A percentile compares a stretch with the other conserved stretches of the same genome.
Conservation (phyloP, 495 filamentous ascomycete species). For the Aspergillus indologenus region DNA sequence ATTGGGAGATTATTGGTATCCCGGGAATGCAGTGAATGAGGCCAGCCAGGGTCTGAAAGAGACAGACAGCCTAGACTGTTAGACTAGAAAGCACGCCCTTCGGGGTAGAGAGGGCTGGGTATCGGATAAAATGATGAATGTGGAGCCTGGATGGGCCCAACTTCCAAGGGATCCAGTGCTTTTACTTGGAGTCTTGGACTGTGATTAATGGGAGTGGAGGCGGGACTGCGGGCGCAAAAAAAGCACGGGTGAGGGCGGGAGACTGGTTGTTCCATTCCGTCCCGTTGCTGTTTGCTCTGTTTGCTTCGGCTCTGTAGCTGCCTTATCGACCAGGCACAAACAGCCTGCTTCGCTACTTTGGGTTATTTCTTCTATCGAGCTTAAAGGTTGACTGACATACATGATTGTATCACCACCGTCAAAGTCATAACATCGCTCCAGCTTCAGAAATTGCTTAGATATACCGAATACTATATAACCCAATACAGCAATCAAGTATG, state of each 20-base stretch:
- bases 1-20: not conserved
- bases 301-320: not conserved
- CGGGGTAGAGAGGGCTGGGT: not conserved
- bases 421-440: not conserved
- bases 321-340: not conserved
- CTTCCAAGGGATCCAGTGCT: not conserved
- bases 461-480: not conserved
- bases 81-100: not conserved
- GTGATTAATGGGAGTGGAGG: slow-evolving; percentile 2
- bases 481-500: not conserved
- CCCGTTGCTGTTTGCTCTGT: not conserved
- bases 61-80: not conserved
- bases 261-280: not conserved
- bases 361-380: too few species aligned
- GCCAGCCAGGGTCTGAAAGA: not conserved
- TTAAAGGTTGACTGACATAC: too few species aligned
- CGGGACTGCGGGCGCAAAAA: not conserved
- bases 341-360: too few species aligned
- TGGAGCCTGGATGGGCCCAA: not conserved
- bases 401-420: too few species aligned
- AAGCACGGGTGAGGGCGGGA: not conserved
- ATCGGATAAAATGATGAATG: slow-evolving; percentile 2
- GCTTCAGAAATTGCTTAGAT: not conserved
- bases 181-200: too few species aligned
- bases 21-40: not conserved